These are phyloP conservation scores for Naegleria fowleri DNA, from an alignment of 208 protist species.

Conservation along the genomic window DNA sequence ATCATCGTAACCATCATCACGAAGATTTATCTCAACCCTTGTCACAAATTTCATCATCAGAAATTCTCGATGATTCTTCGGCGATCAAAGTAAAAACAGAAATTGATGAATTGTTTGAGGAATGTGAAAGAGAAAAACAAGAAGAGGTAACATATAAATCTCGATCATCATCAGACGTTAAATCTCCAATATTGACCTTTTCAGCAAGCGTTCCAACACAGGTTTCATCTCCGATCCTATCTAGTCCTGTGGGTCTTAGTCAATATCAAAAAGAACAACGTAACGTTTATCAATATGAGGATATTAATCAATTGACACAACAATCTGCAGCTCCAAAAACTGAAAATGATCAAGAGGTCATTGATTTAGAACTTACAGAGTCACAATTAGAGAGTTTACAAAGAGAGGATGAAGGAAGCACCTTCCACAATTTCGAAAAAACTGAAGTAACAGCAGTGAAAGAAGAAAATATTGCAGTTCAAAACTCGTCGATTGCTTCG, in stretches of 20 bases:
- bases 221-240: neutral
- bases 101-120: neutral
- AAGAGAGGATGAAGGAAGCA: neutral
- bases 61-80: neutral
- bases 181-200: neutral
- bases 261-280: neutral
- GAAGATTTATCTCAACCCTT: neutral
- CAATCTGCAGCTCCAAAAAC: neutral
- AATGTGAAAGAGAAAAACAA: neutral
- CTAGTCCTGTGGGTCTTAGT: neutral
- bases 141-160: neutral
- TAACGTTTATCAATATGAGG: neutral
- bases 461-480: no score
- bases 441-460: no score
- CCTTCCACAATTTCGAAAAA: neutral
- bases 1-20: neutral
- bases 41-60: neutral
- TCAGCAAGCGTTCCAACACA: neutral
- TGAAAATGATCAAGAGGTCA: neutral
- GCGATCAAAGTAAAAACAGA: neutral
- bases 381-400: neutral
- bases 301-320: neutral
- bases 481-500: neutral
- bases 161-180: neutral
- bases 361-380: neutral